Base-by-base conservation (phyloP, 1,139 yeast species). In the Kodamaea alishanica region DNA sequence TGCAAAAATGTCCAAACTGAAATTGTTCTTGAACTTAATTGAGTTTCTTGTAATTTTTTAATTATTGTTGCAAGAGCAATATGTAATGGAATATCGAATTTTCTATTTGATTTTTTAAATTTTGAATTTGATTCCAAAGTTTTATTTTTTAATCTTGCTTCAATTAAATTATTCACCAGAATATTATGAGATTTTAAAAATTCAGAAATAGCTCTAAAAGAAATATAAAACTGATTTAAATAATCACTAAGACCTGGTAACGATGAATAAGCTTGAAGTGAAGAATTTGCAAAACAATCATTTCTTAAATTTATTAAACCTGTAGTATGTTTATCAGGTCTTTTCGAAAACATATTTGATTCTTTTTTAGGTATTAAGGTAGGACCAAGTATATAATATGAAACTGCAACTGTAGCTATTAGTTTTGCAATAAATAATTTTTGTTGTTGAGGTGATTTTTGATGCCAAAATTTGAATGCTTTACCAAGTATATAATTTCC, bases 241-340 rank as follows among this genome's bases (percentile, higher is more conserved):
- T 87, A 89, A 10, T 65, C 70, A 26, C 81, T 79, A 37, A 89
- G 59, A 0, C 73, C 71, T 0, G 89, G 83, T 25, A 86, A 61
- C 0, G 95, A 67, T 10, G 88, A 80, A 45, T 90, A 74, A 0
- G 96, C 94, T 58, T 90, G 97, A 20, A 92, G 57, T 1, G 90
- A 82, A n/a, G 95, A 79, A 55, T 92, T 90, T 44, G 96, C 96
- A 63, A 87, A 90, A 60, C 97, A 90, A 57, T 89, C 96, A 52
- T 87, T 87, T 43, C 92, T 77, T 47, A 82, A 71, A 58, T 90
- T 92, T 48, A 82, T 71, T 34, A 90, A 67, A 2, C 97, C 97
- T 0, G 94, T 87, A 10, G 96, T 84, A 54, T 79, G 70, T 49
- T 76, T 81, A 52, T 81, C 94, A n/a, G 81, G 81, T 53, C 89